phyloP scores from a whole-genome alignment of 2,329 filamentous ascomycete genomes.

The Dendrostoma leiphaemia region DNA sequence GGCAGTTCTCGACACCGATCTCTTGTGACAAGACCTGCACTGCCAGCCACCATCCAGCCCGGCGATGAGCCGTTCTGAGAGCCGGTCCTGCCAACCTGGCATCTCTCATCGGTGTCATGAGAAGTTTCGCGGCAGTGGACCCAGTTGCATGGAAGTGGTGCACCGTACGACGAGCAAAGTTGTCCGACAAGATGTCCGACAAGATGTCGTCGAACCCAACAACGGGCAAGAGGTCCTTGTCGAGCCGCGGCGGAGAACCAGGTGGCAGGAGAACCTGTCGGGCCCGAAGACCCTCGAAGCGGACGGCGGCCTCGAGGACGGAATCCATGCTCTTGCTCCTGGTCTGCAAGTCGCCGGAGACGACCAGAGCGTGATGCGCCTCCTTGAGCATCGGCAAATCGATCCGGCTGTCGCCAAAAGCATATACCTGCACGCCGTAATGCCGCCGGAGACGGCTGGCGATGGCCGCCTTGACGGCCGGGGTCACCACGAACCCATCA shows the following conservation, averaged over 20 bases:
- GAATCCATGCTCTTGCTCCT: conserved; percentile 54
- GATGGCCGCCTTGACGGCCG: conserved; percentile 42
- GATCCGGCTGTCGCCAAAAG: conserved; percentile 7
- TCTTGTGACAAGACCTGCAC: conserved; percentile 42
- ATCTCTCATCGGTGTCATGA: conserved; percentile 54
- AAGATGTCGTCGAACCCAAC: conserved; percentile 31
- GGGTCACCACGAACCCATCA: conserved; percentile 50
- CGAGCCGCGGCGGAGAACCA: conserved; percentile 37
- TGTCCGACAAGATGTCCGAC: conserved; percentile 22
- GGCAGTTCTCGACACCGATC: conserved; percentile 48
- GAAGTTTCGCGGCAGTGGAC: conserved; percentile 43
- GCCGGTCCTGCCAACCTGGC: conserved; percentile 40
- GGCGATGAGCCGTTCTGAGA: conserved; percentile 47
- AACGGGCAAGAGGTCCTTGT: conserved; percentile 39
- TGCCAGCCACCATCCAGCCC: conserved; percentile 53
- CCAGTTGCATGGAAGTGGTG: background rate
- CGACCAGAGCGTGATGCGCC: conserved; percentile 53
- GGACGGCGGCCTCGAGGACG: conserved; percentile 40
- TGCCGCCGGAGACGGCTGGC: background rate
- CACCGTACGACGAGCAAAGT: no score
- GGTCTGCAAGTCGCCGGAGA: conserved; percentile 45
- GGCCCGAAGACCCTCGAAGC: conserved; percentile 35
- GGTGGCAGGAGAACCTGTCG: conserved; percentile 46
- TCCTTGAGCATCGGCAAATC: conserved; percentile 2
- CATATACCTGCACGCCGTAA: background rate